Evolutionary conservation across 73 alveolate genomes (phyloP).

Genomic region (Paramecium sexaurelia): DNA sequence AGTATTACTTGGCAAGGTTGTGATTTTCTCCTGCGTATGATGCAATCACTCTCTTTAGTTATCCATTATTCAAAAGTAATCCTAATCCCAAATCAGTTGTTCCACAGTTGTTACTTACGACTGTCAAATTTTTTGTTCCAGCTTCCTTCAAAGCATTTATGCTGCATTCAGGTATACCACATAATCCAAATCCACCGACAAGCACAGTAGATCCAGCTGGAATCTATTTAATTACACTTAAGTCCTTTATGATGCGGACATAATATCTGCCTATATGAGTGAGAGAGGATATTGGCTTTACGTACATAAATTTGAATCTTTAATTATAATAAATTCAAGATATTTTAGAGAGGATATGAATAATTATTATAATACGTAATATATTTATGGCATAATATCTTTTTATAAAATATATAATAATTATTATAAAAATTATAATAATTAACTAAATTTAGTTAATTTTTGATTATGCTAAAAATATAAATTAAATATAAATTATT

Average conservation of each 20-base stretch:
- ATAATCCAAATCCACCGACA: constrained; percentile 95
- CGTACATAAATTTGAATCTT: not conserved
- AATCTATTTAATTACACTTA: constrained; percentile 76
- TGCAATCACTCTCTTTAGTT: constrained; percentile 69
- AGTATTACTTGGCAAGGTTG: constrained; percentile 76
- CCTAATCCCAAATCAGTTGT: constrained; percentile 68
- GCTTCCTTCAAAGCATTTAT: constrained; percentile 76
- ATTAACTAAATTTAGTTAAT: not conserved
- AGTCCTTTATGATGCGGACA: constrained; percentile 39
- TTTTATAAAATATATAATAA: not conserved
- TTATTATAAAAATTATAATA: constrained; percentile 28
- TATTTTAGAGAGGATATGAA: constrained; percentile 9
- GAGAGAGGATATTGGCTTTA: constrained; percentile 6
- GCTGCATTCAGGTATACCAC: constrained; percentile 96
- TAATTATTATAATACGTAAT: constrained; percentile 26
- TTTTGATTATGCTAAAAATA: not conserved
- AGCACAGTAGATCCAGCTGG: constrained; percentile 78
- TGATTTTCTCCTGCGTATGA: constrained; percentile 87
- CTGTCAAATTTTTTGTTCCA: constrained; percentile 76
- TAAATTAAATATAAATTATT: too few species aligned
- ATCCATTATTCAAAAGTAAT: constrained; percentile 43
- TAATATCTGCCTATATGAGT: constrained; percentile 12
- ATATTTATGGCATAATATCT: not conserved
- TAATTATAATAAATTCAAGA: not conserved
- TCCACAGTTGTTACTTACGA: constrained; percentile 83